Base-by-base conservation (phyloP, 164 flowering plant genomes). In the Sedum album region DNA sequence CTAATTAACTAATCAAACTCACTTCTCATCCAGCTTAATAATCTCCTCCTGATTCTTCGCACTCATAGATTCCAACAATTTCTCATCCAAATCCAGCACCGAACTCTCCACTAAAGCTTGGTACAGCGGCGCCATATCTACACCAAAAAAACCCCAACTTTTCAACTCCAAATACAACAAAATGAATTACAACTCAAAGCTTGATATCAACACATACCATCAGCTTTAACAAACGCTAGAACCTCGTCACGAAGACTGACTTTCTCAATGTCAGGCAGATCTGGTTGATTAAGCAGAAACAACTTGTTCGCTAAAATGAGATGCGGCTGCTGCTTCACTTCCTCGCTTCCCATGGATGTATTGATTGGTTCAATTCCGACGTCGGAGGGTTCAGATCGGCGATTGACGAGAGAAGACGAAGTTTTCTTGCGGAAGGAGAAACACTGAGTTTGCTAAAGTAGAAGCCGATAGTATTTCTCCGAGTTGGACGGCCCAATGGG, bases 11-110 rank as follows among this genome's bases (percentile, higher is more conserved):
- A 51, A n/a, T 26, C 31, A 26, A 70, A 74, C 93, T 85, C 70
- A 94, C 98, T 88, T 94, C 67, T 94, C 98, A 25, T 94, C 93
- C 4, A 91, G 79, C 75, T 88, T 94, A 78, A 85, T 88, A 23
- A 91, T 76, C 77, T 89, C 95, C n/a, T 88, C 96, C 1, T 85
- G 87, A 57, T 75, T 88, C 76, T 83, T 85, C 26, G 75, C 78
- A 9, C 83, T 87, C 97, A 94, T 94, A 30, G 88, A 75, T 4
- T 83, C 92, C 72, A 94, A 68, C 31, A 83, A 67, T 60, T 74
- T 70, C 81, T 80, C 89, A 76, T 91, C 96, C 83, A 85, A 60
- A 69, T 82, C 87, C 74, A 91, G 70, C 46, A 91, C 88, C 18
- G 76, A 71, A 31, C 74, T 78, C 0, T 79, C 79, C 13, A 73